These are phyloP conservation scores for Aspergillus latus DNA, from an alignment of 2,329 filamentous ascomycete genomes.

Conservation along the genomic window DNA sequence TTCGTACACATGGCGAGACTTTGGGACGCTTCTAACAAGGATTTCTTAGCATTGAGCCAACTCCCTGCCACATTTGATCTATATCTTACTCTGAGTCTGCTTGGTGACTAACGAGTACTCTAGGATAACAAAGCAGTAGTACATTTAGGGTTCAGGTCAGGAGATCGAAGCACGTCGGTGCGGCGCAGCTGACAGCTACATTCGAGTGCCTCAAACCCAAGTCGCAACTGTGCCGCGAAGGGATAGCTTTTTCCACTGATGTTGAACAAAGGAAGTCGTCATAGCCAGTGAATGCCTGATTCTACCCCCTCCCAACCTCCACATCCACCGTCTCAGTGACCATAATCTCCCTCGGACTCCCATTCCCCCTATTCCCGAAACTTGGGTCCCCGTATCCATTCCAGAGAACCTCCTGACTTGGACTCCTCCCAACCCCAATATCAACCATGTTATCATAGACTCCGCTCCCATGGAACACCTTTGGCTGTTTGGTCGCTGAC, in stretches of 20 bases:
- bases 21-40: too few species aligned
- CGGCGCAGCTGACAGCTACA: too few species aligned
- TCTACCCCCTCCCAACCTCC: neutral
- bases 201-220: too few species aligned
- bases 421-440: neutral
- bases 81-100: too few species aligned
- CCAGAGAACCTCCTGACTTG: constrained; percentile 9
- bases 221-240: too few species aligned
- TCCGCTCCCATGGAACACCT: neutral
- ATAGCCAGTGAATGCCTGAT: neutral
- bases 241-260: neutral
- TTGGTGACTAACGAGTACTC: too few species aligned
- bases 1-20: too few species aligned
- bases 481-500: neutral
- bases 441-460: neutral
- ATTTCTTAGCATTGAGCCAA: too few species aligned
- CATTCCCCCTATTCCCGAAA: neutral
- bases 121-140: too few species aligned
- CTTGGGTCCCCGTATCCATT: neutral
- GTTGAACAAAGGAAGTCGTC: neutral
- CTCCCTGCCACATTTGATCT: too few species aligned
- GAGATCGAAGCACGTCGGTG: too few species aligned
- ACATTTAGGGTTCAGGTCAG: too few species aligned
- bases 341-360: neutral
- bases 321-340: neutral